Conservation (phyloP, 2,329 filamentous ascomycete genomes). For the Dactylellina drechsleri region DNA sequence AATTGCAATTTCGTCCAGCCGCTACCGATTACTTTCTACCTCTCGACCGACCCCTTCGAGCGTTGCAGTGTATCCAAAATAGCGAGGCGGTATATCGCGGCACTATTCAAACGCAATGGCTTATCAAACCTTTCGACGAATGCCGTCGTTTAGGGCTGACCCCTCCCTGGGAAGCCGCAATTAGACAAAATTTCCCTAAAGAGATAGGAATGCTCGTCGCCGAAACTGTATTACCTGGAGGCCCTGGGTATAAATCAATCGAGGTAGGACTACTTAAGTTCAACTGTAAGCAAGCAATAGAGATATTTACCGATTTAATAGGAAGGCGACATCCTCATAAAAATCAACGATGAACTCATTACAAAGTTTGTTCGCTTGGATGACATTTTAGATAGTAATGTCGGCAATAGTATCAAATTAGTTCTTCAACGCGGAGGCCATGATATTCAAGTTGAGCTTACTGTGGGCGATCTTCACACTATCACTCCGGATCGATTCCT, state of each 20-base stretch:
- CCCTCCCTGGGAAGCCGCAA: conserved; percentile 83
- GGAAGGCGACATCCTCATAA: conserved; percentile 91
- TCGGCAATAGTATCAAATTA: conserved; percentile 79
- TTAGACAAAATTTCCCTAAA: conserved; percentile 84
- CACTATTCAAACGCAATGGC: conserved; percentile 97
- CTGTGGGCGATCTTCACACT: conserved; percentile 87
- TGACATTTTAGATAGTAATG: conserved; percentile 87
- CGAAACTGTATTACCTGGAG: conserved; percentile 91
- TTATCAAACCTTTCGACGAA: conserved; percentile 97
- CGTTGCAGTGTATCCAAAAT: conserved; percentile 83
- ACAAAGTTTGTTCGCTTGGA: conserved; percentile 93
- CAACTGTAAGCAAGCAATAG: neutral
- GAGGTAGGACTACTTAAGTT: conserved; percentile 63
- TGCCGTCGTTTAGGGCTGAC: conserved; percentile 88
- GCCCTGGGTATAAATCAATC: conserved; percentile 84
- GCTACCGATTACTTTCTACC: conserved; percentile 98
- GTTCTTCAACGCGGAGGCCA: conserved; percentile 88
- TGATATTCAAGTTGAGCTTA: conserved; percentile 83
- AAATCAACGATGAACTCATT: conserved; percentile 91
- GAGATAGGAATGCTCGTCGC: conserved; percentile 98
- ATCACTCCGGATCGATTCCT: conserved; percentile 98
- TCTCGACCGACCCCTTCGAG: conserved; percentile 86
- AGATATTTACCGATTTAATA: conserved; percentile 18
- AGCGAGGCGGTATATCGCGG: conserved; percentile 82
- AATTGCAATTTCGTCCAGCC: conserved; percentile 64